Evolutionary conservation across 129 eudicot species (phyloP).

Genomic region (Pseudognaphalium luteoalbum): DNA sequence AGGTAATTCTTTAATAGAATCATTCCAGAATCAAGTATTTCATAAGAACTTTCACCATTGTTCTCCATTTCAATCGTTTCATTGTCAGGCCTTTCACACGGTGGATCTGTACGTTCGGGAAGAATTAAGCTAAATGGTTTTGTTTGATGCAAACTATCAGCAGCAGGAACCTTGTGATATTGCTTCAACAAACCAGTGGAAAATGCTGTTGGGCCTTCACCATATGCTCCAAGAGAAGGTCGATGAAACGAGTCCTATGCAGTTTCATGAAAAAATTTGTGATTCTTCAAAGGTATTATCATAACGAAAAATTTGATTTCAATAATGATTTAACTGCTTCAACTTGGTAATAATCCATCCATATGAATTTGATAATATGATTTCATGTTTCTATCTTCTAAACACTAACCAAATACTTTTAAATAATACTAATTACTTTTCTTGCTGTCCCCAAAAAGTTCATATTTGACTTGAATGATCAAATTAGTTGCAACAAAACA

Average conservation of each 20-base stretch:
- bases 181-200: not conserved
- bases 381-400: too few relatives aligned
- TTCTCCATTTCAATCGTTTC: not conserved
- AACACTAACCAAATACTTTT: too few relatives aligned
- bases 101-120: not conserved
- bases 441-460: too few relatives aligned
- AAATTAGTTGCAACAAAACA: too few relatives aligned
- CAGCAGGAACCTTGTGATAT: not conserved
- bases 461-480: too few relatives aligned
- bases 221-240: not conserved
- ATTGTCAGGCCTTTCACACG: not conserved
- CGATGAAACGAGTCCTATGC: not conserved
- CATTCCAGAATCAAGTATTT: slow-evolving; percentile 58
- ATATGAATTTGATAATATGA: too few relatives aligned
- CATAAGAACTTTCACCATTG: slow-evolving; percentile 18
- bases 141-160: not conserved
- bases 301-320: too few relatives aligned
- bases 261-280: not conserved
- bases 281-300: too few relatives aligned
- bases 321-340: too few relatives aligned
- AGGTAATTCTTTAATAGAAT: slow-evolving; percentile 45
- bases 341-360: too few relatives aligned
- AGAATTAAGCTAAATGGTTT: slow-evolving; percentile 45
- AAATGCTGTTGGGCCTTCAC: not conserved
- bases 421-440: too few relatives aligned